These are phyloP conservation scores for Cytospora piceae DNA, from an alignment of 2,329 filamentous ascomycete genomes.

Conservation along the genomic window DNA sequence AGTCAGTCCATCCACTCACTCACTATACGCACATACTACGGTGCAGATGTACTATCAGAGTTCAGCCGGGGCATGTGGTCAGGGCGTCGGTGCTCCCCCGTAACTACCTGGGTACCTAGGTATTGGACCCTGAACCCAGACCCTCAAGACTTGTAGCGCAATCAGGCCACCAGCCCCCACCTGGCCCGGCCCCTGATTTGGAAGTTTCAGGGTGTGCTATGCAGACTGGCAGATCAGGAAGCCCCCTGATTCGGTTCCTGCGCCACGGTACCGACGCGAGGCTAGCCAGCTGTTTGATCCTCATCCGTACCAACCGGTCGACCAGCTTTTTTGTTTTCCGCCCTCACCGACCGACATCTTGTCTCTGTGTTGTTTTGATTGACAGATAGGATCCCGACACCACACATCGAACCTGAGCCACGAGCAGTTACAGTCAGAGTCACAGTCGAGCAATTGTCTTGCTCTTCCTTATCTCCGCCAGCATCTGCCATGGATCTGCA, in stretches of 20 bases:
- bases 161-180: background rate
- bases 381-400: background rate
- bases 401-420: background rate
- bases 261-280: conserved; percentile 2
- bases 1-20: too few species aligned
- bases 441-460: too few species aligned
- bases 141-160: background rate
- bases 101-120: too few species aligned
- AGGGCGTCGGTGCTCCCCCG: too few species aligned
- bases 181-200: background rate
- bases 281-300: background rate
- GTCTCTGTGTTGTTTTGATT: background rate
- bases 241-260: conserved; percentile 1
- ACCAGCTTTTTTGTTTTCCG: background rate
- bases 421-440: too few species aligned
- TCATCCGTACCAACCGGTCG: background rate
- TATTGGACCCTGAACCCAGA: too few species aligned
- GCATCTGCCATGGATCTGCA: conserved; percentile 62
- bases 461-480: too few species aligned
- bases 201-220: background rate
- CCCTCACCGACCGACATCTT: background rate
- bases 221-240: background rate
- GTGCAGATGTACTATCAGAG: too few species aligned
- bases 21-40: too few species aligned
- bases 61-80: too few species aligned